Evolutionary conservation across 148 eudicot species (phyloP).

Genomic region (Chenopodium suecicum): DNA sequence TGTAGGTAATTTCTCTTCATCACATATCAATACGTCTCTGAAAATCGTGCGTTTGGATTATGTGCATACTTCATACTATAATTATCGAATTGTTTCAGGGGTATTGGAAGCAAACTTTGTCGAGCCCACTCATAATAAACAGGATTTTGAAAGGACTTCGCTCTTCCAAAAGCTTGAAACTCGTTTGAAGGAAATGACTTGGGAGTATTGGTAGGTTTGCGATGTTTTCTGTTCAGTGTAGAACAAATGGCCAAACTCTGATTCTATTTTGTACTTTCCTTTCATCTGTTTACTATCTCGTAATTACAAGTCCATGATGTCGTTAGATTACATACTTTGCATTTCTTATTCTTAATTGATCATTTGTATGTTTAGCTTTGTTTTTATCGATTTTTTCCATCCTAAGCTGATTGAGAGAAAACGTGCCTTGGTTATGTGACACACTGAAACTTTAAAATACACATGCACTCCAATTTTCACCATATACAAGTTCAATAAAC

Average conservation of each 20-base stretch:
- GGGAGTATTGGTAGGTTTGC: constrained; percentile 76
- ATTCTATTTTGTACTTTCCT: background rate
- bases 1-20: constrained; percentile 51
- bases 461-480: background rate
- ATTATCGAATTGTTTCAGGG: constrained; percentile 38
- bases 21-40: background rate
- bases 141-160: constrained; percentile 88
- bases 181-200: constrained; percentile 82
- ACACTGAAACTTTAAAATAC: background rate
- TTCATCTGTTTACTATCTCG: background rate
- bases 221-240: constrained; percentile 7
- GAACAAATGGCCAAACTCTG: background rate
- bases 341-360: background rate
- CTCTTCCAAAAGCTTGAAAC: constrained; percentile 76
- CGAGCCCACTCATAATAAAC: constrained; percentile 84
- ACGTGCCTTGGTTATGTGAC: background rate
- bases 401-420: background rate
- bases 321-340: background rate
- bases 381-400: background rate
- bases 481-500: background rate
- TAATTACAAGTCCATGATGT: background rate
- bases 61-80: background rate
- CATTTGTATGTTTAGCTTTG: background rate
- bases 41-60: background rate
- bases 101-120: constrained; percentile 82